Evolutionary conservation across 1,139 yeast genomes (phyloP).

Genomic region (Lodderomyces orthopsilosis): DNA sequence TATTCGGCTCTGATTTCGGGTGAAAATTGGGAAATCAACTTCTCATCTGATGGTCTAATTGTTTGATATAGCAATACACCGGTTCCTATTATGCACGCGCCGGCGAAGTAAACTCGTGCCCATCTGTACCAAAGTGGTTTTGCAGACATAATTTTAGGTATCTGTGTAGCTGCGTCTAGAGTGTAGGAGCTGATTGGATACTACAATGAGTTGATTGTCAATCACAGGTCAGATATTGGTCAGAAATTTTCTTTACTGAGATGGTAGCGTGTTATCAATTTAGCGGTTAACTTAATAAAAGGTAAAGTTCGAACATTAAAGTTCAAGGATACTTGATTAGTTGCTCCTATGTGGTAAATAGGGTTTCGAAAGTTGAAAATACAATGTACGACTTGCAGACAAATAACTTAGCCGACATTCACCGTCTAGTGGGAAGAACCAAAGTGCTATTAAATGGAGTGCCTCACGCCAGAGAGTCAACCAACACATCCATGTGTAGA

Average conservation of each 20-base stretch:
- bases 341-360: too few species aligned
- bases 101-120: conserved; percentile 55
- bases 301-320: too few species aligned
- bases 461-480: too few species aligned
- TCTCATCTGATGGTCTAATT: conserved; percentile 82
- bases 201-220: background rate
- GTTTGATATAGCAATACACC: conserved; percentile 68
- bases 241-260: background rate
- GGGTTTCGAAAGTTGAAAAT: too few species aligned
- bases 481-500: too few species aligned
- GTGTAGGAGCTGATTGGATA: too few species aligned
- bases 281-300: background rate
- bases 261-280: background rate
- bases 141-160: conserved; percentile 11
- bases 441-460: too few species aligned
- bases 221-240: background rate
- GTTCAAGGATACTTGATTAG: too few species aligned
- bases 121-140: conserved; percentile 56
- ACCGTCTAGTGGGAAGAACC: too few species aligned
- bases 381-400: too few species aligned
- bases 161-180: background rate
- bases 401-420: too few species aligned
- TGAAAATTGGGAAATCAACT: conserved; percentile 67
- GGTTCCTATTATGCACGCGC: conserved; percentile 61
- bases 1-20: conserved; percentile 82